Base-by-base conservation (phyloP, 306 rosid species). In the Prunus dulcis region DNA sequence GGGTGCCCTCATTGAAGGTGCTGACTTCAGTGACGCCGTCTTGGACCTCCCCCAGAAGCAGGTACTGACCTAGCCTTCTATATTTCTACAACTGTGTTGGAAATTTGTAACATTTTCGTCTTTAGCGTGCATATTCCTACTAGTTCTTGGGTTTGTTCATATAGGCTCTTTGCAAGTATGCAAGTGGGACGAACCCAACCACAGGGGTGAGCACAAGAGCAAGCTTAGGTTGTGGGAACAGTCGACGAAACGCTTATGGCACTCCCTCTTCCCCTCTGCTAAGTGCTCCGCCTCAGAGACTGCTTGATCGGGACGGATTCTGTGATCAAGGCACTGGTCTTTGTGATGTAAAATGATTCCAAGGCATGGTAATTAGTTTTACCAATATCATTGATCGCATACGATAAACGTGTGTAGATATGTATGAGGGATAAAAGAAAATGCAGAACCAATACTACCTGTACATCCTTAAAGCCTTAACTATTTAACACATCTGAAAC, bases 1-100 rank as follows among this genome's bases (percentile, higher is more conserved):
- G 56, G 96, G 96, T 47, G 95, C 97, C 63, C 55, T 86, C 19
- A 88, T 95, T 8, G 96, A 85, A 83, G 97, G 96, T 30, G 98
- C 98, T 6, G 98, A 95, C 74, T 95, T 92, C 74, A 95, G 98
- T 71, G 97, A 95, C 71, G 98, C 98, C 15, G 97, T 95, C 64
- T 84, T 95, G 75, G 97, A 92, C 81, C 96, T 92, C 81, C 53
- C 79, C 57, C 96, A 92, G 74, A 95, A 95, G 76, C 97, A 80
- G 90, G 97, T 87, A 71, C 25, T 2, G 4, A 56, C 58, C 65
- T 67, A 41, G 19, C 71, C 69, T 46, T 20, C 20, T 50, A 19
- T 75, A 18, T n/a, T 8, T 32, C 71, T 1, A 9, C 50, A 4
- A 27, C 9, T 38, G 43, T 6, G 43, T 7, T 38, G 43, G 43